A percentile compares a stretch with the other conserved stretches of the same genome.
These are phyloP conservation scores for Camelina hispida DNA, from an alignment of 345 rosid species.

Conservation along the genomic window DNA sequence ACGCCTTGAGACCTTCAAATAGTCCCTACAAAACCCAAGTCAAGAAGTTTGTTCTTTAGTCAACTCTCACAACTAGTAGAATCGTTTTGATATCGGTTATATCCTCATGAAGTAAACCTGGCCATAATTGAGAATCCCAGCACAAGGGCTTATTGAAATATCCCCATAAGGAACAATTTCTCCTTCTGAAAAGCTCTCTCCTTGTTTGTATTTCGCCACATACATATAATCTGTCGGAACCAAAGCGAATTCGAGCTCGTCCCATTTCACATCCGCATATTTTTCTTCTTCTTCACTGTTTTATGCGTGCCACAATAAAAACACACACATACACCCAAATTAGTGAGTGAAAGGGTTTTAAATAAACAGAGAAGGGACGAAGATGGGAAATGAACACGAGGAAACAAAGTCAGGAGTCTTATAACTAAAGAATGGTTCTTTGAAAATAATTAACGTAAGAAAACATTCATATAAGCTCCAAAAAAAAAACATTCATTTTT, in stretches of 20 bases:
- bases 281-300: slow-evolving; percentile 31
- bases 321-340: neutral
- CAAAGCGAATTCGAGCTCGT: slow-evolving; percentile 41
- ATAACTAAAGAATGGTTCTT: neutral
- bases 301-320: neutral
- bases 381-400: neutral
- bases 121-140: slow-evolving; percentile 43
- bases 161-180: slow-evolving; percentile 43
- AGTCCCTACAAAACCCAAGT: slow-evolving; percentile 46
- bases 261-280: slow-evolving; percentile 44
- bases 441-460: neutral
- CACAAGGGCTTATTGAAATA: slow-evolving; percentile 44
- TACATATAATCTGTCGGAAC: slow-evolving; percentile 41
- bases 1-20: slow-evolving; percentile 67
- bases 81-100: neutral
- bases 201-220: slow-evolving; percentile 41
- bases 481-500: no score
- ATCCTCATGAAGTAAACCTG: slow-evolving; percentile 32
- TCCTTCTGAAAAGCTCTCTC: slow-evolving; percentile 47
- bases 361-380: neutral
- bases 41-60: neutral
- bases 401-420: neutral
- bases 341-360: neutral
- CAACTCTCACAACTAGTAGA: neutral
- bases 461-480: neutral